Evolutionary conservation across 768 basidiomycete species (phyloP), one percentile per base, ranked within the genome.

Genomic region (Leccinum uliginosum): DNA sequence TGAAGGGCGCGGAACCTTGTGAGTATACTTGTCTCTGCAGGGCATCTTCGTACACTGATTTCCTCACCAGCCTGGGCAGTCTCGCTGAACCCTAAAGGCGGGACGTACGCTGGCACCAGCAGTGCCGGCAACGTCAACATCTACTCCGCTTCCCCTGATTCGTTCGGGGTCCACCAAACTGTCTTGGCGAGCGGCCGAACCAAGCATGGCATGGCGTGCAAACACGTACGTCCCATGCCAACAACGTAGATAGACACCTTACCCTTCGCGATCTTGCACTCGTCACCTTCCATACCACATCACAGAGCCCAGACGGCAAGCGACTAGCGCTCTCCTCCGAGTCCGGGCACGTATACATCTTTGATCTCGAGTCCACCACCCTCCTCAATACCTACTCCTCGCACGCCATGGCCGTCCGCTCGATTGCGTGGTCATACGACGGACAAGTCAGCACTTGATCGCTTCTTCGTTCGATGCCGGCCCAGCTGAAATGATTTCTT

Each of bases 371-470:
- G 67, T 79, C 87, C 2, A 77, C 76, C 57, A 72, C 84, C 7
- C 73, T 96, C 45, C 73, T 80, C 0, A 77, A 83, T 4, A 90
- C 87, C 3, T 95, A 86, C 71, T 84, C 86, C 5, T 91, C 91
- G 3, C 94, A 98, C 70, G 93, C 91, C 10, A 92, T 93, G 86
- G 81, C 86, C 47, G 91, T 94, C 8, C 86, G 94, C 35, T 87
- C 89, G 0, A 71, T 97, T 4, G 82, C 89, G 8, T 98, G 94
- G 94, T 93, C 92, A 10, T 80, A 84, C 50, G 94, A 97, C 69
- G 89, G 88, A 1, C 90, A 84, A 71, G 93, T 95, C 67, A 58
- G 84, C 76, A 40, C 23, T 8, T 19, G 3, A 38, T 40, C 8
- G 0, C n/a, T 4, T 15, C 9, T 35, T 32, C 14, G 29, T 32